A percentile compares a stretch with the other conserved stretches of the same genome.
Conservation (phyloP, 2,329 filamentous ascomycete species). For the Claviceps cyperi region DNA sequence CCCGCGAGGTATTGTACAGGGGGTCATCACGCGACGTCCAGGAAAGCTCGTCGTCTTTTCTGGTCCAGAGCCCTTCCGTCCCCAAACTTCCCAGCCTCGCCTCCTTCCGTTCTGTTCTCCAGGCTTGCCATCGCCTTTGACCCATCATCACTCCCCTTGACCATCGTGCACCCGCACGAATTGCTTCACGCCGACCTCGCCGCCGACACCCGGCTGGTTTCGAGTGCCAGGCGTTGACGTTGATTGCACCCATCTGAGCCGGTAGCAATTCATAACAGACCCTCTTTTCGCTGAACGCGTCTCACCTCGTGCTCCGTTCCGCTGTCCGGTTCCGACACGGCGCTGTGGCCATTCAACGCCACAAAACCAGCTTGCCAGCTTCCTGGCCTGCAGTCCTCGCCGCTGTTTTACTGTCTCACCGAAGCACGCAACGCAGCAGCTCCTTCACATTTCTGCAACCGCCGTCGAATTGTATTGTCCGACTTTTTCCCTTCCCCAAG, state of each 20-base stretch:
- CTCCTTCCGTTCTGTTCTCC: background rate
- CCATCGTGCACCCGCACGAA: background rate
- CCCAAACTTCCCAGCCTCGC: background rate
- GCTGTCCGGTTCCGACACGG: background rate
- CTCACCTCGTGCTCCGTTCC: background rate
- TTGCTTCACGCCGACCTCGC: constrained; percentile 3
- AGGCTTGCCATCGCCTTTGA: background rate
- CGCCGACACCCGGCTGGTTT: constrained; percentile 1
- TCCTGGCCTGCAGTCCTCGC: background rate
- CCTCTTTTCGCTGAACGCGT: background rate
- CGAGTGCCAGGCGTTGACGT: background rate
- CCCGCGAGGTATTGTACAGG: too few relatives aligned
- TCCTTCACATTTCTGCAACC: background rate
- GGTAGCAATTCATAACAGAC: background rate
- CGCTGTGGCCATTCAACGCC: background rate
- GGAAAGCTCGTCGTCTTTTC: background rate
- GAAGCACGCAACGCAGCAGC: background rate
- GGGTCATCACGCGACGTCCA: too few relatives aligned
- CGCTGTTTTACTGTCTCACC: too few relatives aligned
- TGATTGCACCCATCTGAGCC: background rate
- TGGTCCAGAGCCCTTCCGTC: background rate
- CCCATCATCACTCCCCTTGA: background rate
- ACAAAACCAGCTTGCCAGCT: background rate
- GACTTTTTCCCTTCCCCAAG: background rate
- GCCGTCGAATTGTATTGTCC: background rate